Evolutionary conservation across 257 asterid species (phyloP), one percentile per base, ranked within the genome.

Genomic region (Coffea canephora): DNA sequence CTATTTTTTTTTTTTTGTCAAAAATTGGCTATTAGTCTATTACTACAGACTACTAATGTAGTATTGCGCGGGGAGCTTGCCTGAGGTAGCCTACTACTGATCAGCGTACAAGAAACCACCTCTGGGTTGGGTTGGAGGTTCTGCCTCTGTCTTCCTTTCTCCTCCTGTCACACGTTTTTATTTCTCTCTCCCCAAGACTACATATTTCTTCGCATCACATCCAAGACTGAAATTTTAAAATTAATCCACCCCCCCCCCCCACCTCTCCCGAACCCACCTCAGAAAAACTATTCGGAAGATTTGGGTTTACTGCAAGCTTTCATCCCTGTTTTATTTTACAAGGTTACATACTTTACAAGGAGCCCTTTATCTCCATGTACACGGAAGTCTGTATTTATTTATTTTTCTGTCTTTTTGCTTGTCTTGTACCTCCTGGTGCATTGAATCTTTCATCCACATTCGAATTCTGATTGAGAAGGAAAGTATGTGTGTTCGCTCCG

Each of bases 391-490:
- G 31, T 72, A 46, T 66, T 50, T 11, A 46, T 65, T 23, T 12
- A 54, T 71, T 59, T 75, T 18, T 75, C 27, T 77, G 57, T 73
- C 55, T 57, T 25, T 7, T 12, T 14, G 41, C 34, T 39, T 39
- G 43, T 39, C 4, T 75, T 54, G 76, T 31, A 31, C 34, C 34
- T 69, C 59, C 39, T 19, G 49, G 55, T 41, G 27, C 55, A 61
- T 78, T 81, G 83, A 77, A 83, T 76, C 78, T 86, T 66, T 14
- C 52, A 73, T 77, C 65, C 69, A 75, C 73, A 73, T 86, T 79
- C 82, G 46, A 76, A 79, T 41, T 75, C 73, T 78, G 82, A 59
- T 61, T 54, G 54, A 77, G 72, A 80, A 82, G 86, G 70, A 79
- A 83, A 79, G 76, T 71, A 78, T 25, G 57, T 13, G 67, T 16